Evolutionary conservation across 169 alveolate genomes (phyloP).

Genomic region (Plasmodium gallinaceum): DNA sequence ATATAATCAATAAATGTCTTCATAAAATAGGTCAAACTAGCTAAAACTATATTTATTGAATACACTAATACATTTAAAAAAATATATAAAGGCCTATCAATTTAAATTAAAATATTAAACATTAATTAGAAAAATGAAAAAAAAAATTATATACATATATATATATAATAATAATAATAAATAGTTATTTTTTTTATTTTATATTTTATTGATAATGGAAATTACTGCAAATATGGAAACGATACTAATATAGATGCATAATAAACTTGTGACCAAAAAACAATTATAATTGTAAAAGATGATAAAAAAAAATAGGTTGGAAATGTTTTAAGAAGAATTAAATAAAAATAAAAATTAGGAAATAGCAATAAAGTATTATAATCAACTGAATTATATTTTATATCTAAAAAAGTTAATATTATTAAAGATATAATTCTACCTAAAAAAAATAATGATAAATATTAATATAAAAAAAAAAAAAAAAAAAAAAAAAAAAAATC

Average conservation of each 20-base stretch:
- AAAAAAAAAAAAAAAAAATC: neutral
- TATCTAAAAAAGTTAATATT: conserved; percentile 35
- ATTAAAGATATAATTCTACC: conserved; percentile 46
- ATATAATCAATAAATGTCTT: conserved; percentile 31
- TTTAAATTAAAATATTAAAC: neutral
- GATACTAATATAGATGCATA: conserved; percentile 68
- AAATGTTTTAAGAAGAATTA: conserved; percentile 24
- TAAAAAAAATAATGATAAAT: neutral
- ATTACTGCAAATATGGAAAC: conserved; percentile 40
- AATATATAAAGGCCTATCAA: conserved; percentile 37
- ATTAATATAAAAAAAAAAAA: no score
- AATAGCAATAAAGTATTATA: conserved; percentile 41
- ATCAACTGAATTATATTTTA: conserved; percentile 34
- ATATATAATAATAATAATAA: neutral
- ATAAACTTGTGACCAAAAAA: conserved; percentile 72
- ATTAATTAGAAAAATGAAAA: neutral
- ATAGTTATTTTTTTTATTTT: neutral
- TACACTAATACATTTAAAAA: conserved; percentile 33
- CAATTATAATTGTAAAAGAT: conserved; percentile 57
- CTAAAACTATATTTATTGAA: conserved; percentile 28
- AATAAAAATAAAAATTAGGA: conserved; percentile 40
- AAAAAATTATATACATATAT: neutral
- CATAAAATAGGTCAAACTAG: conserved; percentile 30
- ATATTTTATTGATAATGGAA: neutral
- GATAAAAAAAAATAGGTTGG: conserved; percentile 64